Evolutionary conservation across 805 yeast genomes (phyloP), one percentile per base, ranked within the genome.

Genomic region (Wickerhamomyces tratensis): DNA sequence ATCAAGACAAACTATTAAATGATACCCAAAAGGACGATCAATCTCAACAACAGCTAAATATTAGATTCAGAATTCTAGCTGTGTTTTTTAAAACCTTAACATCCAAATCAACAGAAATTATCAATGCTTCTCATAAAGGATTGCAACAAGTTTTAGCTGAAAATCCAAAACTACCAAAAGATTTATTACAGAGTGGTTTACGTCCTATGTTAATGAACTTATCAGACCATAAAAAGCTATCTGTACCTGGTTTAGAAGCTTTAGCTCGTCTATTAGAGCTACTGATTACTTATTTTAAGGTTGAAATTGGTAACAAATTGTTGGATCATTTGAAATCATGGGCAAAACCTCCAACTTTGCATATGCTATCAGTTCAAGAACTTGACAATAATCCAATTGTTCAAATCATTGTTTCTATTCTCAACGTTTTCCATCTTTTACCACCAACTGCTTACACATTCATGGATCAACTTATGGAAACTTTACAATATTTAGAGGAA

Each of bases 191-290:
- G 61, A 87, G 82, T 58, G 98, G 98, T 0, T 68, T 93, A 41
- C 77, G 95, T 46, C 99, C 99, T 2, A 88, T 93, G 84, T 65
- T 93, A 47, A 86, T 91, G 89, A 91, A 91, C 52, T 67, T 93
- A 30, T 86, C 97, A 0, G 98, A 93, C 54, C 95, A 88, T 60
- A 87, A 87, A 60, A 82, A 91, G 44, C 67, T 93, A 39, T 86
- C 96, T 0, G 93, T 86, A 1, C 74, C 86, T 2, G 96, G 97
- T 2, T 67, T 93, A 15, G 96, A 91, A 55, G 96, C 98, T 0
- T 68, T 93, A 25, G 94, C 97, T 0, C 69, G 94, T 37, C 68
- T 93, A 31, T 68, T 93, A 36, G 96, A 91, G 55, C 67, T 94
- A 25, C 67, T 93, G 49, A 88, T 91, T 33, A 86, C 94, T 5